Evolutionary conservation across 163 green algal genomes (phyloP).

Genomic region (Scenedesmus sp.): DNA sequence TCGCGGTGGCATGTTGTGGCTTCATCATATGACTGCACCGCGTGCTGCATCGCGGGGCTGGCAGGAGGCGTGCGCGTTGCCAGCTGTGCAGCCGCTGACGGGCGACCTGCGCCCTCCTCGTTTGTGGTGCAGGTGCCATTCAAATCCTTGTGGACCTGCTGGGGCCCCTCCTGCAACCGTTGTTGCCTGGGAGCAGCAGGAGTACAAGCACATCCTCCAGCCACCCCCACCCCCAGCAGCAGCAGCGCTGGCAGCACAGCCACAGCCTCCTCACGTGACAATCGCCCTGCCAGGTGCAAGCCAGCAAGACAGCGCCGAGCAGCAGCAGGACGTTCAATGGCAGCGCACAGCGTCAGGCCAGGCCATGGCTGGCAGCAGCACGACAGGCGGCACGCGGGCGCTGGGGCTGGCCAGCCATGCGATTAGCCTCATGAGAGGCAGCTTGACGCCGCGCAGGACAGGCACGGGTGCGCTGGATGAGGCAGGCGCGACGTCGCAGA

Average conservation of each 20-base stretch:
- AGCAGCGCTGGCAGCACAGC: conserved; percentile 8
- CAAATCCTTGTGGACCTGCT: conserved; percentile 41
- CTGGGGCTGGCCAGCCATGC: neutral
- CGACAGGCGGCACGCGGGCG: neutral
- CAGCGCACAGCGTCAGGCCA: neutral
- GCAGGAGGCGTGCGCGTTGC: too few species aligned
- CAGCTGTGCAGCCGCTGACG: too few species aligned
- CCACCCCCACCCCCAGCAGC: neutral
- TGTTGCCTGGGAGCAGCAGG: conserved; percentile 42
- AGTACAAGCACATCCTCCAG: conserved; percentile 29
- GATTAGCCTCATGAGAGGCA: neutral
- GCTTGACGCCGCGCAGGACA: neutral
- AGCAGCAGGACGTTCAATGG: neutral
- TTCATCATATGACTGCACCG: too few species aligned
- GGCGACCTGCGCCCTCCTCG: too few species aligned
- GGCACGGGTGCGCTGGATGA: neutral
- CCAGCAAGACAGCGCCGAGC: neutral
- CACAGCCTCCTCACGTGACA: neutral
- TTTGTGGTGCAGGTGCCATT: conserved; percentile 16
- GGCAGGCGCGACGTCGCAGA: neutral
- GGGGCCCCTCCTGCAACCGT: conserved; percentile 33
- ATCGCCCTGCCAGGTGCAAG: neutral
- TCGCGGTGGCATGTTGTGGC: neutral
- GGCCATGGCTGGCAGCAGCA: neutral
- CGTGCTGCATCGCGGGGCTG: too few species aligned